Percentiles rank a stretch among this genome's conserved stretches.
These are phyloP conservation scores for Eragrostis tef DNA, from an alignment of 202 grass and related monocot species.

Conservation along the genomic window DNA sequence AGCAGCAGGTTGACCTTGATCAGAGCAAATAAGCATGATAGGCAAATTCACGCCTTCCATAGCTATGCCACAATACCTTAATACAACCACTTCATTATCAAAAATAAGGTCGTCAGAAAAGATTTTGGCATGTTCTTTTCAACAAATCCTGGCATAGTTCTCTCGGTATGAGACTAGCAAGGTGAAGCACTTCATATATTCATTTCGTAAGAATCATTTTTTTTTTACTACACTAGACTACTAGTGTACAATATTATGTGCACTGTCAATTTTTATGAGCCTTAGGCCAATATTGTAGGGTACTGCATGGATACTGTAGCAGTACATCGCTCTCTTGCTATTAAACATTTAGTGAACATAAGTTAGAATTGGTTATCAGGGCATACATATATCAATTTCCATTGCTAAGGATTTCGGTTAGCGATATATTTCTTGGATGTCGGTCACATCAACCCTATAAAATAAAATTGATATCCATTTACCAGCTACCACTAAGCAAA, in stretches of 20 bases:
- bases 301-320: background rate
- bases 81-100: background rate
- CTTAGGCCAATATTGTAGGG: background rate
- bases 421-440: background rate
- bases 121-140: background rate
- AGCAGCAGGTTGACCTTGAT: slow-evolving; percentile 41
- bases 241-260: background rate
- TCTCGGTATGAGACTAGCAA: background rate
- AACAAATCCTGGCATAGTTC: background rate
- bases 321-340: too few species aligned
- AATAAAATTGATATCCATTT: background rate
- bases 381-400: background rate
- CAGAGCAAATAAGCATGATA: slow-evolving; percentile 38
- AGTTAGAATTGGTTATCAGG: background rate
- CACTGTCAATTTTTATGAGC: background rate
- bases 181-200: background rate
- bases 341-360: too few species aligned
- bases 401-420: background rate
- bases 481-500: background rate
- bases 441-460: background rate
- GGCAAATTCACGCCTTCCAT: background rate
- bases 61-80: background rate
- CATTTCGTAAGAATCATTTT: background rate
- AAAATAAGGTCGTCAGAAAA: slow-evolving; percentile 14
- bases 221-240: background rate